Evolutionary conservation across 352 stramenopile genomes (phyloP).

Genomic region (Globisporangium radiosum): DNA sequence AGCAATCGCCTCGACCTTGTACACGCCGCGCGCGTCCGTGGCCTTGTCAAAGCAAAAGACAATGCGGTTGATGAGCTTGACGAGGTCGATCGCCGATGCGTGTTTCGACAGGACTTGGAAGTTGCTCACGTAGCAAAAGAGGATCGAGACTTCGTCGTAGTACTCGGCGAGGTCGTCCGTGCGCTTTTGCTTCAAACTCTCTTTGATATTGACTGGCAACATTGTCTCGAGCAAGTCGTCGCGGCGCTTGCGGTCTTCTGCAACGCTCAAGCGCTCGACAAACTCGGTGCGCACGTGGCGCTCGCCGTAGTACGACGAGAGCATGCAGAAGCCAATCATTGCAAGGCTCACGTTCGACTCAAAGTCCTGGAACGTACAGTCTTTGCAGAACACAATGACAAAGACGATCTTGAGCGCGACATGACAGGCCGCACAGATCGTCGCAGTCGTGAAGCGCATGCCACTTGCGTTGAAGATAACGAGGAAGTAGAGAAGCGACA

Average conservation of each 20-base stretch:
- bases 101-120: constrained; percentile 67
- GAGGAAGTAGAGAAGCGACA: constrained; percentile 49
- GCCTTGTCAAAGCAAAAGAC: constrained; percentile 83
- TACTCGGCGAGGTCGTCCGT: constrained; percentile 59
- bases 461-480: constrained; percentile 56
- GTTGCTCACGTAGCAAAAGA: constrained; percentile 82
- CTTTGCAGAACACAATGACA: constrained; percentile 40
- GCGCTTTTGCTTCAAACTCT: constrained; percentile 64
- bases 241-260: constrained; percentile 60
- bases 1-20: constrained; percentile 86
- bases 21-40: constrained; percentile 58
- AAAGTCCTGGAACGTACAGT: constrained; percentile 40
- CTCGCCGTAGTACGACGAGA: constrained; percentile 62
- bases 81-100: constrained; percentile 63
- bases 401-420: constrained; percentile 41
- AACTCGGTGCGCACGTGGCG: constrained; percentile 60
- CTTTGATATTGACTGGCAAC: constrained; percentile 70
- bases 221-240: constrained; percentile 72
- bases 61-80: constrained; percentile 84
- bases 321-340: constrained; percentile 59
- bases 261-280: constrained; percentile 47
- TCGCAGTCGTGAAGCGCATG: constrained; percentile 63
- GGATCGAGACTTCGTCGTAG: constrained; percentile 76
- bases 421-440: constrained; percentile 37
- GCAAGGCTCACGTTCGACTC: constrained; percentile 43